phyloP scores from a whole-genome alignment of 345 rosid genomes.

The Hibiscus syriacus region DNA sequence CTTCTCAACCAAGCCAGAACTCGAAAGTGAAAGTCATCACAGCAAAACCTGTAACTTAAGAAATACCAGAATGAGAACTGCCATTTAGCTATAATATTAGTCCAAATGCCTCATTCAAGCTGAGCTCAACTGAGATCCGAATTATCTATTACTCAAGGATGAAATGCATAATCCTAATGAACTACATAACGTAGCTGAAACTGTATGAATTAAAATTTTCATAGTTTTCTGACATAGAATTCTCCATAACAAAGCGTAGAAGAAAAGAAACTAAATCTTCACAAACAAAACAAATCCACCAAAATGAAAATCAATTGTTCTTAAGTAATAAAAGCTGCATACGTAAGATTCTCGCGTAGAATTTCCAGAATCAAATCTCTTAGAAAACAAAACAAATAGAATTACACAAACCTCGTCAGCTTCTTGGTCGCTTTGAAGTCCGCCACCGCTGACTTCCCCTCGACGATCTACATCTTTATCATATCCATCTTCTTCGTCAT shows the following conservation, averaged over 20 bases:
- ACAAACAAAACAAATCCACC: background rate
- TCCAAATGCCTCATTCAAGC: background rate
- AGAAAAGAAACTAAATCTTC: background rate
- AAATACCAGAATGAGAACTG: background rate
- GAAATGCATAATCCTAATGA: background rate
- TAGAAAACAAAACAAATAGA: background rate
- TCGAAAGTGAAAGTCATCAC: background rate
- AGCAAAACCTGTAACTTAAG: background rate
- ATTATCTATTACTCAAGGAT: background rate
- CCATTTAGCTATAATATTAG: background rate
- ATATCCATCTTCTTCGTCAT: background rate
- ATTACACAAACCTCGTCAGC: conserved; percentile 44
- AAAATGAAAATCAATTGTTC: background rate
- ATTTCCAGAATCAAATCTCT: background rate
- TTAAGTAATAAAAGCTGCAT: background rate
- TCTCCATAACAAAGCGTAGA: background rate
- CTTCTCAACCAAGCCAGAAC: background rate
- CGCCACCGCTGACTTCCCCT: conserved; percentile 19
- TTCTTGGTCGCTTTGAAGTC: conserved; percentile 39
- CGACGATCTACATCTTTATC: conserved; percentile 4
- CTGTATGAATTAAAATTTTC: background rate
- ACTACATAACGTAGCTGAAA: background rate
- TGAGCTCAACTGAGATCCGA: background rate
- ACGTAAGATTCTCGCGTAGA: background rate
- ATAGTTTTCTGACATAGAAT: background rate